Base-by-base conservation (phyloP, 441 rosid genomes). In the Manihot esculenta region DNA sequence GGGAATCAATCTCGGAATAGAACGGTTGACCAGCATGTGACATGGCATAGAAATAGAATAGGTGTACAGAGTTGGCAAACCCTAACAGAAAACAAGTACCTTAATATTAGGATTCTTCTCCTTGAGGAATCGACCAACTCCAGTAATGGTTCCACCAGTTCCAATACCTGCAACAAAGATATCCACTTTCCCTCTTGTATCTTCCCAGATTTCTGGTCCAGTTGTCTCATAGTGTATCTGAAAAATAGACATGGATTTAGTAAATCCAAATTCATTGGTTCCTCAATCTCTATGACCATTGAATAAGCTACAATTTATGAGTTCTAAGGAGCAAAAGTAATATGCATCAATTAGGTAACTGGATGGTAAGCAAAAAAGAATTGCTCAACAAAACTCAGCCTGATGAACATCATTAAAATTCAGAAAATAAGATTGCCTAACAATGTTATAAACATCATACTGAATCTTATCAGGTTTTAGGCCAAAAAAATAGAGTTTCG, bases 191-290 rank as follows among this genome's bases (percentile, higher is more conserved):
- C 98, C 98, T 76, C 84, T 88, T 51, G 98, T 86, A 75, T 94
- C 99, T 68, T 90, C 96, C 99, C 99, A 94, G 50, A 94, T 94
- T 83, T 94, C 99, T 24, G 97, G 97, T 65, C 99, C 99, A 68
- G 99, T 94, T 50, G 99, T 94, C 87, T 89, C 94, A 62, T 87
- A 94, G 78, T 94, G 98, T 80, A 94, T 49, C 99, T 94, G 87
- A 82, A 81, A 26, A 81, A 26, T 57, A 42, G 47, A 26, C 24
- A 53, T 44, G 61, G n/a, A 62, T 70, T 62, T 70, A 56, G 6
- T 7, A 33, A 55, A 68, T 74, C 59, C 60, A 55, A 55, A 47
- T 48, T 62, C 44, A 35, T 47, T 23, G 35, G 7, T 23, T 38
- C 53, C 33, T 14, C 3, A 41, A 50, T 44, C 49, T 14, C 11